Conservation (phyloP, 129 eudicot species). For the Helianthus annuus region DNA sequence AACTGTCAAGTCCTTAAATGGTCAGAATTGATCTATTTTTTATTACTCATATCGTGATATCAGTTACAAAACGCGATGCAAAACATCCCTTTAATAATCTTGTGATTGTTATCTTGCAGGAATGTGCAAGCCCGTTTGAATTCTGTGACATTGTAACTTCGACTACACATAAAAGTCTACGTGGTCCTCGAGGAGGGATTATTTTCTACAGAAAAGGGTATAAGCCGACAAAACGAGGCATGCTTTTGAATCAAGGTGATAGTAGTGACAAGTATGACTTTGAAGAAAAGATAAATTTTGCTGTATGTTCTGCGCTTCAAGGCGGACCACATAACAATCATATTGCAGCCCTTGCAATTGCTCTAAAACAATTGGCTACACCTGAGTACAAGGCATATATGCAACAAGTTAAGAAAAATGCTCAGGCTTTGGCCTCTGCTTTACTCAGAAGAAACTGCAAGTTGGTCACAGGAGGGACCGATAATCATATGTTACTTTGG, state of each 20-base stretch:
- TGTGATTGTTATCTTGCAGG: slow-evolving; percentile 44
- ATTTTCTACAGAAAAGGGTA: slow-evolving; percentile 82
- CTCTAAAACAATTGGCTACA: slow-evolving; percentile 87
- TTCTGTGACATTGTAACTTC: slow-evolving; percentile 94
- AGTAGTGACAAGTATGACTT: slow-evolving; percentile 76
- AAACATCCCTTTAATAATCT: neutral
- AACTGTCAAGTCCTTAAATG: neutral
- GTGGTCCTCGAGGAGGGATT: slow-evolving; percentile 99
- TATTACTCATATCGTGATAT: too few species aligned
- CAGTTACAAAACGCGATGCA: neutral
- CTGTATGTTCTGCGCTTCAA: slow-evolving; percentile 94
- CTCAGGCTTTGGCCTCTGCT: slow-evolving; percentile 87
- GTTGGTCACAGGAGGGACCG: slow-evolving; percentile 98
- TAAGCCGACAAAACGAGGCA: slow-evolving; percentile 65
- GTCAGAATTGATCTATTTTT: too few species aligned
- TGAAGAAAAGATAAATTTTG: slow-evolving; percentile 91
- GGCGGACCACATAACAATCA: slow-evolving; percentile 99
- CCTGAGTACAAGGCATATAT: slow-evolving; percentile 81
- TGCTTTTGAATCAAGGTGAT: slow-evolving; percentile 74
- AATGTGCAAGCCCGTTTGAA: slow-evolving; percentile 89
- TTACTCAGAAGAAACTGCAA: slow-evolving; percentile 70
- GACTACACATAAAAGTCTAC: slow-evolving; percentile 95
- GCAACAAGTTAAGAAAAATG: slow-evolving; percentile 98
- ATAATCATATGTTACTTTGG: slow-evolving; percentile 93
- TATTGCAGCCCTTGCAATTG: slow-evolving; percentile 95